phyloP scores from a whole-genome alignment of 441 rosid genomes.

The Adansonia grandidieri region DNA sequence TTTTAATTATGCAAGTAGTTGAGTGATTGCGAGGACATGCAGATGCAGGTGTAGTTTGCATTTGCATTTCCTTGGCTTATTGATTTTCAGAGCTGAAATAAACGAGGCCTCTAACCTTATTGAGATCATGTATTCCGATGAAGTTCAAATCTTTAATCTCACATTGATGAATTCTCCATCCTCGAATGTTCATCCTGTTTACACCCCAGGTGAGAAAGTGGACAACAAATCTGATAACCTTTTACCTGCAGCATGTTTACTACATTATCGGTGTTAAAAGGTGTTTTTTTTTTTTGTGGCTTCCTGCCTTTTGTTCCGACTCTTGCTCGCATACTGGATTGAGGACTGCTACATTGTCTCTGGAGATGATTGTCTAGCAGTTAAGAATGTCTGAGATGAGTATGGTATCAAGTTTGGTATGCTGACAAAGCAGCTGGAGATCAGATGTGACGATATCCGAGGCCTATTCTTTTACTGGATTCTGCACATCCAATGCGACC shows the following conservation, averaged over 20 bases:
- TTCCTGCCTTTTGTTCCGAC: no score
- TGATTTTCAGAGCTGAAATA: slow-evolving; percentile 39
- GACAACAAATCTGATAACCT: background rate
- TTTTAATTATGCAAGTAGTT: no score
- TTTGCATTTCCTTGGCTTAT: no score
- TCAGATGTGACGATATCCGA: slow-evolving; percentile 32
- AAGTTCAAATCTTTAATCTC: slow-evolving; percentile 57
- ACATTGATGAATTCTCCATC: slow-evolving; percentile 70
- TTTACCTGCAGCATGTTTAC: background rate
- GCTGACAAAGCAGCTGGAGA: background rate
- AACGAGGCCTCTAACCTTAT: slow-evolving; percentile 63
- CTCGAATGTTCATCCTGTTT: slow-evolving; percentile 72
- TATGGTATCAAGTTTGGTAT: background rate
- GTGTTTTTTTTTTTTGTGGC: no score
- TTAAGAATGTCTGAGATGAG: background rate
- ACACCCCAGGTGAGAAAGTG: slow-evolving; percentile 23
- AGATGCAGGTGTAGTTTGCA: no score
- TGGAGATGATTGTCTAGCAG: background rate
- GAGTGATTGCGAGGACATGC: no score
- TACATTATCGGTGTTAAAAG: no score
- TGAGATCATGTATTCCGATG: slow-evolving; percentile 56
- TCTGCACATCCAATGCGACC: slow-evolving; percentile 71
- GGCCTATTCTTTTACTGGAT: slow-evolving; percentile 56
- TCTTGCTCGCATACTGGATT: no score
- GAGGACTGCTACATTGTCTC: background rate